Conservation (phyloP, 208 protist genomes). For the Porcisia hertigi region DNA sequence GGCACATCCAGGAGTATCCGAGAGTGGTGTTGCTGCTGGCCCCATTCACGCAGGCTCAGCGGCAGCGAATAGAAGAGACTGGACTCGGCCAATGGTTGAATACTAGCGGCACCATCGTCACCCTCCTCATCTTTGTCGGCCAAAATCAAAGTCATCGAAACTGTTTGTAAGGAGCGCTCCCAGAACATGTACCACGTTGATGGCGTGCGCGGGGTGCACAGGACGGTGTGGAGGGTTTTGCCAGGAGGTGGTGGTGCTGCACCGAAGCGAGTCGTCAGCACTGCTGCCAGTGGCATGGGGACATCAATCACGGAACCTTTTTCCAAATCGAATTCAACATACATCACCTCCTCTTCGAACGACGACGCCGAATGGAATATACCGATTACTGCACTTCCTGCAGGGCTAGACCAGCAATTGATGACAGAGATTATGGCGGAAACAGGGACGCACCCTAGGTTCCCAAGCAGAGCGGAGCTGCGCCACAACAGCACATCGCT, state of each 20-base stretch:
- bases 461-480: conserved; percentile 7
- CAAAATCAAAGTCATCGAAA: neutral
- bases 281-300: neutral
- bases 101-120: neutral
- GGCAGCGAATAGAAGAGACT: conserved; percentile 23
- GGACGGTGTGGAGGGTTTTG: conserved; percentile 12
- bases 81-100: conserved; percentile 11
- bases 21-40: conserved; percentile 24
- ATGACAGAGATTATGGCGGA: conserved; percentile 9
- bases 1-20: conserved; percentile 21
- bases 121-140: neutral
- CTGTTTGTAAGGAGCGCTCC: conserved; percentile 10
- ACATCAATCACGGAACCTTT: neutral
- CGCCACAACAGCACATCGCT: conserved; percentile 21
- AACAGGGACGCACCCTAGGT: conserved; percentile 46
- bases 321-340: conserved; percentile 25
- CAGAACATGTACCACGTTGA: conserved; percentile 26
- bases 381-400: conserved; percentile 4
- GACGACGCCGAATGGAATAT: conserved; percentile 22
- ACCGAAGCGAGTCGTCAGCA: conserved; percentile 10
- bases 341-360: conserved; percentile 5
- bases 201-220: conserved; percentile 14
- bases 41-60: conserved; percentile 19
- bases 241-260: neutral
- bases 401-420: conserved; percentile 24